Conservation (phyloP, 169 alveolate species). For the Eimeria brunetti region DNA sequence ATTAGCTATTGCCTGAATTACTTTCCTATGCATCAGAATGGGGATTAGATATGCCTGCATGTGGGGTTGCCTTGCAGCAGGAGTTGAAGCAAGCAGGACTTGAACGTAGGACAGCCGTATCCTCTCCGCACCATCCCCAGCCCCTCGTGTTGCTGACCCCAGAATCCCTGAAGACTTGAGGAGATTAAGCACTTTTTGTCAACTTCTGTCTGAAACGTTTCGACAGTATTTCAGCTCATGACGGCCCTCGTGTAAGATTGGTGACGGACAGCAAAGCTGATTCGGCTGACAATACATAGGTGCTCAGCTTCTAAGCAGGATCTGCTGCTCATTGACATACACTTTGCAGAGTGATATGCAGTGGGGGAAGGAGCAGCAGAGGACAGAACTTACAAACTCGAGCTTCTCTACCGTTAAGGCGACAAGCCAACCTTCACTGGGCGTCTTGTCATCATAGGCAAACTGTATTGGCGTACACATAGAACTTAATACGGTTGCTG, state of each 20-base stretch:
- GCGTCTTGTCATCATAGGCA: background rate
- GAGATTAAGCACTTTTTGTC: background rate
- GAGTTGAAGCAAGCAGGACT: background rate
- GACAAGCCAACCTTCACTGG: too few relatives aligned
- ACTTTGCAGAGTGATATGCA: too few relatives aligned
- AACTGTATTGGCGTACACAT: background rate
- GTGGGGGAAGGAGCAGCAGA: too few relatives aligned
- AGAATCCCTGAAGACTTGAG: background rate
- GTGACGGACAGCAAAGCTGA: background rate
- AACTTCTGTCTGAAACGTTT: background rate
- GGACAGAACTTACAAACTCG: too few relatives aligned
- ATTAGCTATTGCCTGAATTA: background rate
- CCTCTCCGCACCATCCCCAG: background rate
- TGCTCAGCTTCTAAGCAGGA: too few relatives aligned
- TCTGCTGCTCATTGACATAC: too few relatives aligned
- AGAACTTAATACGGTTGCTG: background rate
- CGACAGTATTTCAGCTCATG: background rate
- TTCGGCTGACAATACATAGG: too few relatives aligned
- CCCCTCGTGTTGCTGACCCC: background rate
- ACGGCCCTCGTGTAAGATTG: background rate
- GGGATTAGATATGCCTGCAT: background rate
- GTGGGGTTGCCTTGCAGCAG: background rate
- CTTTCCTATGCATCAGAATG: background rate
- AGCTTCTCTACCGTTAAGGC: too few relatives aligned
- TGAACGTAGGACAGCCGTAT: background rate